Evolutionary conservation across 2,329 filamentous ascomycete species (phyloP).

Genomic region (Neoscytalidium dimidiatum): DNA sequence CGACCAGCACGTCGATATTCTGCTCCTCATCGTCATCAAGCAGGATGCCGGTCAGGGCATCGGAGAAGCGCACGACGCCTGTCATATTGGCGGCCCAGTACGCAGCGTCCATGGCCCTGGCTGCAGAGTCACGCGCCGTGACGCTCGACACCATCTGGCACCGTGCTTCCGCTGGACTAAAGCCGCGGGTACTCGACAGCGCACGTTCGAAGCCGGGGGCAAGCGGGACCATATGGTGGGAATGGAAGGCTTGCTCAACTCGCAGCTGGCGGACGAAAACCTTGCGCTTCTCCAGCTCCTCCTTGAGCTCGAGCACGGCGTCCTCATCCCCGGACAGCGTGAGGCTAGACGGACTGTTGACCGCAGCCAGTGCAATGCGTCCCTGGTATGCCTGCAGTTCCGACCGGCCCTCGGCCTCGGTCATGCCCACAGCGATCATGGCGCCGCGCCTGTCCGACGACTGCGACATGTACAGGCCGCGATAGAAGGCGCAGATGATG

Average conservation of each 20-base stretch:
- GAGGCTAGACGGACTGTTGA: conserved; percentile 26
- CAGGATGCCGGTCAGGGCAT: conserved; percentile 25
- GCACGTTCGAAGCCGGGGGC: not conserved
- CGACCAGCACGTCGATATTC: conserved; percentile 38
- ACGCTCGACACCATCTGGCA: not conserved
- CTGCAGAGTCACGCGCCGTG: not conserved
- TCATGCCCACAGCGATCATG: conserved; percentile 35
- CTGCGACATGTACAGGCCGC: conserved; percentile 18
- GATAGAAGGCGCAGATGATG: conserved; percentile 29
- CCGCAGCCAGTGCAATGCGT: conserved; percentile 26
- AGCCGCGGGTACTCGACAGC: not conserved
- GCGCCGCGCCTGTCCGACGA: conserved; percentile 26
- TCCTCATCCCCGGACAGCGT: conserved; percentile 26
- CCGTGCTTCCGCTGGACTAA: not conserved
- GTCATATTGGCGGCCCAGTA: conserved; percentile 54
- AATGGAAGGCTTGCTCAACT: conserved; percentile 25
- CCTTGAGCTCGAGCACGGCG: conserved; percentile 18
- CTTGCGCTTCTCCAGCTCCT: conserved; percentile 12
- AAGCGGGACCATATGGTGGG: conserved; percentile 22
- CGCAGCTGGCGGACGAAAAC: conserved; percentile 22
- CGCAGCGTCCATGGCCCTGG: conserved; percentile 23
- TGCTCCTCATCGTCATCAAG: conserved; percentile 24
- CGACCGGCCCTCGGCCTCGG: not conserved
- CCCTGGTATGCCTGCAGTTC: conserved; percentile 23
- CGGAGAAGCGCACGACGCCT: conserved; percentile 45